Base-by-base conservation (phyloP, 768 basidiomycete species). In the Dentipellis fragilis region DNA sequence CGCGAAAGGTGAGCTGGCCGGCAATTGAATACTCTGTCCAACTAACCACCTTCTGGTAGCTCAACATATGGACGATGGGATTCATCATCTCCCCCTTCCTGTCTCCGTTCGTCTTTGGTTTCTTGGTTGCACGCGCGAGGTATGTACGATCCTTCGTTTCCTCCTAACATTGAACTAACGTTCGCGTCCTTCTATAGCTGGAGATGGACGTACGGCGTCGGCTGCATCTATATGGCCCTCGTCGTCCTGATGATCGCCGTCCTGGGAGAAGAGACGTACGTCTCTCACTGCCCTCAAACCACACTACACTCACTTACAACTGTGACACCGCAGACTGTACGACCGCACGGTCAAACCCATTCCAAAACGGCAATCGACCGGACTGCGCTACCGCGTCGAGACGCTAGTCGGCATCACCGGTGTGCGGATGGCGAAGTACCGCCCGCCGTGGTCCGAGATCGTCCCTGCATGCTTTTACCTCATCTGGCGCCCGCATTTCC, bases 51-150 rank as follows among this genome's bases (percentile, higher is more conserved):
- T 67, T 34, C 5, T 22, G 36, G 16, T 55, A 84, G 81, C 73
- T 86, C 34, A 84, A 83, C 59, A 67, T 82, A 49, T 85, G 84
- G 85, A 85, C 84, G 2, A 80, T 87, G 76, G 85, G 83, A 0
- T 84, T 86, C 69, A 76, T 87, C 63, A 64, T 84, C 29, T 82
- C 82, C 11, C 82, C 80, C 8, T 81, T 81, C 71, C 62, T 80
- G 10, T 83, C 81, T 1, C 85, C 85, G 0, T 85, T 84, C 63
- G 73, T 78, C 0, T 81, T 85, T 58, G 84, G 85, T 2, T 87
- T 85, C 72, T 71, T 86, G 5, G 80, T 81, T 4, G 83, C 82
- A 0, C 71, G 78, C 6, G 72, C 77, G n/a, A 73, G 70, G 64
- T 72, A 51, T 38, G 64, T 56, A 6, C 17, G 7, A 57, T 61